phyloP scores from a whole-genome alignment of 225 moss, liverwort and hornwort species.

The Pleurozium schreberi region DNA sequence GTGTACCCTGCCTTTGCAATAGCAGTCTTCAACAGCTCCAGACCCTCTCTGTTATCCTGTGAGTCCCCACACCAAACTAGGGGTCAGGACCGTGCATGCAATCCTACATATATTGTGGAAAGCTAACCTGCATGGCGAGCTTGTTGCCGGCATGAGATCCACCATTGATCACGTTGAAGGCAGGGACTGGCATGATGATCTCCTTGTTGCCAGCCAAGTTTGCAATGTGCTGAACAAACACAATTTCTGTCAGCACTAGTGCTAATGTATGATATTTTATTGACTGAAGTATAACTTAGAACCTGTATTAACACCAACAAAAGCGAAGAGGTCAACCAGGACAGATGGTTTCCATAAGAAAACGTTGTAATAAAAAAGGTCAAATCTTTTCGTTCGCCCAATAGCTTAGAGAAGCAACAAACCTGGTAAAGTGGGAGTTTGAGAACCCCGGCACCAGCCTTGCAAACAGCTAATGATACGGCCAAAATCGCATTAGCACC shows the following conservation, averaged over 20 bases:
- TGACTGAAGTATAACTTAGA: no score
- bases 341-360: not conserved
- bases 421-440: slow-evolving; percentile 45
- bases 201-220: slow-evolving; percentile 57
- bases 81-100: not conserved
- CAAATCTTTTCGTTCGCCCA: not conserved
- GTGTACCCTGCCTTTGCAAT: slow-evolving; percentile 90
- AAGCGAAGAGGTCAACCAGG: not conserved
- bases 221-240: slow-evolving; percentile 37
- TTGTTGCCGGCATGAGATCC: slow-evolving; percentile 61
- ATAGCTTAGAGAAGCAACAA: not conserved
- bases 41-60: slow-evolving; percentile 77
- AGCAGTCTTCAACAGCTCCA: slow-evolving; percentile 73
- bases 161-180: slow-evolving; percentile 62
- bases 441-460: slow-evolving; percentile 38
- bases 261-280: not conserved
- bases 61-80: not conserved
- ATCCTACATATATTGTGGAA: not conserved
- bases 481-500: slow-evolving; percentile 56
- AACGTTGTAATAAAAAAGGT: not conserved
- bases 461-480: slow-evolving; percentile 44
- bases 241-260: not conserved
- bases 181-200: slow-evolving; percentile 45
- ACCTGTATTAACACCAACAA: not conserved
- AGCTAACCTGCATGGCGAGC: slow-evolving; percentile 55